Base-by-base conservation (phyloP, 2,329 filamentous ascomycete genomes). In the Meredithiella fracta region DNA sequence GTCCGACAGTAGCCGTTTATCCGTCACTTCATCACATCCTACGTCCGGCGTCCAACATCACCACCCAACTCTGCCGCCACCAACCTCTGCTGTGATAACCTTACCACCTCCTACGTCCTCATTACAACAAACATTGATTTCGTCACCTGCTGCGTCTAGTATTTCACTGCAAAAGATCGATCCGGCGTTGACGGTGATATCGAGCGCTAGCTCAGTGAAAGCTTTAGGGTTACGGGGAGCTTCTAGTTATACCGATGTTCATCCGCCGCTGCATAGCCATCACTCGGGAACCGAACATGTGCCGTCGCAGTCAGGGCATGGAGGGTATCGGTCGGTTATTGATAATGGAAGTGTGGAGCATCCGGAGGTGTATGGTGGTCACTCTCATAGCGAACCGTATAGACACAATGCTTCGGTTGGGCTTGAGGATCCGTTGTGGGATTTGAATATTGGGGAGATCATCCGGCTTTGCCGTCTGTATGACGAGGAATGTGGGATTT, bases 401-500 rank as follows among this genome's bases (percentile, higher is more conserved):
- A 52, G 57, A 23, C 57, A 55, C 23, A n/a, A 25, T 25, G 11
- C 29, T 8, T 38, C 38, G 11, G 49, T 53, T 8, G 38, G 47
- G n/a, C 31, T 44, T 5, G 57, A 59, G 74, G 91, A 96, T 64
- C 88, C 89, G 0, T 77, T 97, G 26, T 90, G 88, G 79, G 75
- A 81, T 6, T 78, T 94, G 51, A 78, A 78, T 55, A 82, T 83
- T 63, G 80, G 89, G 37, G 89, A 96, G 64, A 86, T 92, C 63
- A 67, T 91, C 20, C 79, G 87, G 1, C 70, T 96, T 14, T 87
- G 86, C 61, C 75, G 79, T 14, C 72, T 94, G 0, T 91, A 92
- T 64, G 86, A 94, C 61, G 89, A 96, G 63, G 90, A 96, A 65
- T 83, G 94, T 63, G 87, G 87, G 47, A 78, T 91, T 63, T 94